A percentile compares a stretch with the other conserved stretches of the same genome.
Conservation (phyloP, 2,329 filamentous ascomycete genomes). For the Fusarium beomiforme region DNA sequence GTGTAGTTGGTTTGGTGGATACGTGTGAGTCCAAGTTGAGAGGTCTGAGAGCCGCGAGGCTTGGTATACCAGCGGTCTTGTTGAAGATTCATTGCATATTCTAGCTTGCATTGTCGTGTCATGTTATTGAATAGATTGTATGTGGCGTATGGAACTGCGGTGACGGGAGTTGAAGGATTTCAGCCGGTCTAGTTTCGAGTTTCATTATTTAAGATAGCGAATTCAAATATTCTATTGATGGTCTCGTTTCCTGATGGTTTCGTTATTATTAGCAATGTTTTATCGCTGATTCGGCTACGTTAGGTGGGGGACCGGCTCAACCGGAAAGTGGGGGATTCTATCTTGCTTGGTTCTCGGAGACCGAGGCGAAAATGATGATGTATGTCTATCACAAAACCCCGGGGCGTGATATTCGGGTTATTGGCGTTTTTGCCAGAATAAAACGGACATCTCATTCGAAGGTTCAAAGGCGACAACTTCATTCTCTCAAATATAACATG, state of each 20-base stretch:
- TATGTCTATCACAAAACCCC: conserved; percentile 21
- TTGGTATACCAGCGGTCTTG: conserved; percentile 1
- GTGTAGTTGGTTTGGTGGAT: not conserved
- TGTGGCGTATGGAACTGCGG: conserved; percentile 25
- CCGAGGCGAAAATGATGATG: conserved; percentile 36
- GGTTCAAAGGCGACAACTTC: not conserved
- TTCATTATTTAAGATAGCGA: not conserved
- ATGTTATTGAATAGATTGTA: conserved; percentile 39
- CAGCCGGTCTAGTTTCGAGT: conserved; percentile 12
- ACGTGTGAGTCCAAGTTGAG: conserved; percentile 3
- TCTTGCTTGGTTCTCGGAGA: conserved; percentile 26
- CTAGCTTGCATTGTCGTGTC: conserved; percentile 37
- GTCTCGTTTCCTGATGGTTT: not conserved
- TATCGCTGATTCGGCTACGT: conserved; percentile 18
- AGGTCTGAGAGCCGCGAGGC: conserved; percentile 20
- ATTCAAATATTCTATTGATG: not conserved
- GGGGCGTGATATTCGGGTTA: conserved; percentile 26
- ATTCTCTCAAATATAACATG: conserved; percentile 16
- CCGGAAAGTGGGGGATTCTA: conserved; percentile 38
- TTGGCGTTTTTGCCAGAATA: not conserved
- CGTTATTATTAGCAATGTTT: conserved; percentile 9
- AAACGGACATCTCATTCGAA: not conserved
- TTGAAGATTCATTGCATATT: conserved; percentile 29
- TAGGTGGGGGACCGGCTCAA: conserved; percentile 26
- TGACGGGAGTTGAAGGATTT: conserved; percentile 27